phyloP scores from a whole-genome alignment of 2,329 filamentous ascomycete genomes.

The Thelonectria blattea region DNA sequence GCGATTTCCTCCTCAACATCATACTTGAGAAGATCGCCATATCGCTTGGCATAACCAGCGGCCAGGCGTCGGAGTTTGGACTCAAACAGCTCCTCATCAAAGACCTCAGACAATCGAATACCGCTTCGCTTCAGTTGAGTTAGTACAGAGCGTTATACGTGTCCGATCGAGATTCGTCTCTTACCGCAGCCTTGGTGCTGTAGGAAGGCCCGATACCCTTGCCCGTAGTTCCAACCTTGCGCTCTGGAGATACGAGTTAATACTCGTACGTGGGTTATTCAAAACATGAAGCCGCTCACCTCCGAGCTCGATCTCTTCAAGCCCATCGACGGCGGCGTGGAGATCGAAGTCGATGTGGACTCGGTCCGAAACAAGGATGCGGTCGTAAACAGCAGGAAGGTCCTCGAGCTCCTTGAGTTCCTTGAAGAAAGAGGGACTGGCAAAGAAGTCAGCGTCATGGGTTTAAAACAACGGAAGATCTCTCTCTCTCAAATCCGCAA shows the following conservation, averaged over 20 bases:
- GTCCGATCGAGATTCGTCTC: neutral
- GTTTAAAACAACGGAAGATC: too few species aligned
- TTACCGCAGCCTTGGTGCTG: neutral
- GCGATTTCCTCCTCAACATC: constrained; percentile 74
- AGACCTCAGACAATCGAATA: constrained; percentile 42
- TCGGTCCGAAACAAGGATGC: constrained; percentile 25
- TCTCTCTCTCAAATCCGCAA: too few species aligned
- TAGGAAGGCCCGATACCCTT: constrained; percentile 13
- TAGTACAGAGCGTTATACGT: neutral
- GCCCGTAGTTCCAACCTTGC: constrained; percentile 13
- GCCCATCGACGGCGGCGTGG: constrained; percentile 22
- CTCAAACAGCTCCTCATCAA: constrained; percentile 71
- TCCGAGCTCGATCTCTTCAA: constrained; percentile 26
- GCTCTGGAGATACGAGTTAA: constrained; percentile 15
- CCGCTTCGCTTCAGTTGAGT: constrained; percentile 8
- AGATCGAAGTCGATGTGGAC: constrained; percentile 21
- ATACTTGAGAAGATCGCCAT: constrained; percentile 68
- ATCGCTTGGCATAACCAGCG: constrained; percentile 67
- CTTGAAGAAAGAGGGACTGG: constrained; percentile 14
- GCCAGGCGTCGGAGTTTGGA: constrained; percentile 67
- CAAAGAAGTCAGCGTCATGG: neutral
- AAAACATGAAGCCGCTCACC: constrained; percentile 7
- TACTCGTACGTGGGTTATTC: neutral
- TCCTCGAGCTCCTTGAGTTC: constrained; percentile 22
- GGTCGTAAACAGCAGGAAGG: constrained; percentile 10